Evolutionary conservation across 2,329 filamentous ascomycete species (phyloP).

Genomic region (Anthostomella pinea): DNA sequence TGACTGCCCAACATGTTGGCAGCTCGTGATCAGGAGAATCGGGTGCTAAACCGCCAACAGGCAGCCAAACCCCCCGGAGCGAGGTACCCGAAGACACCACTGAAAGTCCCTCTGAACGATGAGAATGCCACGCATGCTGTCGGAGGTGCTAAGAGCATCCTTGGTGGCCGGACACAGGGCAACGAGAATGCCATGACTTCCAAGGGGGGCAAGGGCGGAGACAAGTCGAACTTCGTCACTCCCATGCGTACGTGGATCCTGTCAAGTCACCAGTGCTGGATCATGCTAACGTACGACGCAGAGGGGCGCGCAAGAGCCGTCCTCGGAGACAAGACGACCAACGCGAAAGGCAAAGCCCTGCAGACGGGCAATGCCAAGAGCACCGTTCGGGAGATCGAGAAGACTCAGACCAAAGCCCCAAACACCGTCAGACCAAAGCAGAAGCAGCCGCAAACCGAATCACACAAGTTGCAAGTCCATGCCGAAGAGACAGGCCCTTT

Average conservation of each 20-base stretch:
- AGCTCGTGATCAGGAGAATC: conserved; percentile 83
- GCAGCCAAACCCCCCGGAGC: conserved; percentile 76
- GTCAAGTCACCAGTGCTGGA: background rate
- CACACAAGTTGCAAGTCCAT: conserved; percentile 62
- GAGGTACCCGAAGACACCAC: conserved; percentile 77
- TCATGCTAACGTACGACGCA: conserved; percentile 28
- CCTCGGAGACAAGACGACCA: conserved; percentile 92
- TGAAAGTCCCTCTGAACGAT: conserved; percentile 74
- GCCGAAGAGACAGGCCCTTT: conserved; percentile 46
- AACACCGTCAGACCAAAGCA: conserved; percentile 58
- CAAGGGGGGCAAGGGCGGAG: conserved; percentile 44
- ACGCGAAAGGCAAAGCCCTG: conserved; percentile 73
- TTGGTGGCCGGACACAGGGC: conserved; percentile 54
- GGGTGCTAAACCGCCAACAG: conserved; percentile 71
- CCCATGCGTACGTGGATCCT: conserved; percentile 64
- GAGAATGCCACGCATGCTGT: conserved; percentile 69
- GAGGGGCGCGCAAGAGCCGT: conserved; percentile 72
- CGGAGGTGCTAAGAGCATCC: conserved; percentile 56
- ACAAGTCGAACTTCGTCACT: conserved; percentile 70
- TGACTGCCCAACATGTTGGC: conserved; percentile 77
- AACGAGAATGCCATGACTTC: conserved; percentile 54
- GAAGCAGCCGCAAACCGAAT: conserved; percentile 48
- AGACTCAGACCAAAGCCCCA: conserved; percentile 57
- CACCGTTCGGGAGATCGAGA: too few relatives aligned
- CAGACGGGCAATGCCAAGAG: conserved; percentile 64